Evolutionary conservation across 345 rosid genomes (phyloP), one percentile per base, ranked within the genome.

Genomic region (Eucalyptus caleyi): DNA sequence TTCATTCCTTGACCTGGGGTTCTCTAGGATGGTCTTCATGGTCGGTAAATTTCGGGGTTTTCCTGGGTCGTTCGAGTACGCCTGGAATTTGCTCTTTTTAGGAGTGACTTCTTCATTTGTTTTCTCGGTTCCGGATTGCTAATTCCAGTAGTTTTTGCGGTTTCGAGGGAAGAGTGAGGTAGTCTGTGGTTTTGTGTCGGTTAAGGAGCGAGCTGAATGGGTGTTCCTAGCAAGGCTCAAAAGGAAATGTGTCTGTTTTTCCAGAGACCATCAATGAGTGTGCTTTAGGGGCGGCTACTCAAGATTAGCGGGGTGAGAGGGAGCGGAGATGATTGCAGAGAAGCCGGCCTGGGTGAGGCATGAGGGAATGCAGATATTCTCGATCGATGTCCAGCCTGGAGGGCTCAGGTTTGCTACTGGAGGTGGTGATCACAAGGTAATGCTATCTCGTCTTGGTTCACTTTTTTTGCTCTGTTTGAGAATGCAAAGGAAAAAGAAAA

Each of bases 371-470:
- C 99, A 96, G 93, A 97, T 98, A 89, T 97, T 98, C 94, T 97
- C 99, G 91, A 94, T 97, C 93, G 99, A 98, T 91, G 96, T 98
- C 90, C 99, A 97, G 88, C 99, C 99, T 88, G 96, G 97, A 88
- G 97, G 95, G n/a, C 96, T 93, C 89, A 92, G 99, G 95, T 97
- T 98, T 92, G 99, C 99, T 87, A 97, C 99, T 45, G 99, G 99
- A 87, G 99, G 99, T 90, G 99, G 99, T 88, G 99, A 98, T 93
- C 97, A 97, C 93, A 98, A 98, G 99, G 99, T 98, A 87, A 51
- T 32, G 42, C 56, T 53, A 12, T 86, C 87, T 83, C 53, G 37
- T 83, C 54, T 49, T 19, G 88, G 44, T 69, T 90, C 54, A 42
- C 8, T 87, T 77, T 81, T 81, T 62, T 42, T 86, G 42, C 62